Evolutionary conservation across 345 rosid species (phyloP).

Genomic region (Eucalyptus rudis): DNA sequence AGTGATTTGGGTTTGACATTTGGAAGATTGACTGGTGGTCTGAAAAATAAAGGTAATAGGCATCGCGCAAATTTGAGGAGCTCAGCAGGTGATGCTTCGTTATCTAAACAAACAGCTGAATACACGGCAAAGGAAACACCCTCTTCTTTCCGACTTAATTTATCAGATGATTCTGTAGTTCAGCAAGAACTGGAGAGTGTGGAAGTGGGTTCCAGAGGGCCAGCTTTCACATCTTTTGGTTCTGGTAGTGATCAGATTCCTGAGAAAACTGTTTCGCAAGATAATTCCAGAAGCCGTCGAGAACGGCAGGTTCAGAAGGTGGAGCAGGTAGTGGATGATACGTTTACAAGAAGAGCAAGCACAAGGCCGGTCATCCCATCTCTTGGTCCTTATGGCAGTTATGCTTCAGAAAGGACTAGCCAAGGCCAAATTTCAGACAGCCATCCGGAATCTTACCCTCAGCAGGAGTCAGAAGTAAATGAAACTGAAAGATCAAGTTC

Average conservation of each 20-base stretch:
- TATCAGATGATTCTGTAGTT: conserved; percentile 8
- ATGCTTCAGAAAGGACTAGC: conserved; percentile 16
- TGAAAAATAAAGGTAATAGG: conserved; percentile 29
- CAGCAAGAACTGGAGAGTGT: conserved; percentile 9
- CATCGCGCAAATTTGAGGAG: conserved; percentile 32
- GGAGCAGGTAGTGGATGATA: not conserved
- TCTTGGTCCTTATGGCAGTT: conserved; percentile 3
- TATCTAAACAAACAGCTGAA: conserved; percentile 16
- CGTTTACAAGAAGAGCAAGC: not conserved
- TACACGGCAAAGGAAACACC: conserved; percentile 1
- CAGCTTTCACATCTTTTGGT: not conserved
- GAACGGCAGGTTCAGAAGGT: conserved; percentile 4
- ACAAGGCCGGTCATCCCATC: not conserved
- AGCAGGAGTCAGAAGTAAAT: conserved; percentile 5
- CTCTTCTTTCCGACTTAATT: conserved; percentile 3
- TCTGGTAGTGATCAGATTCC: not conserved
- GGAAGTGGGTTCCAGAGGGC: conserved; percentile 3
- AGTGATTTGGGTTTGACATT: conserved; percentile 23
- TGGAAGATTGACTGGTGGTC: conserved; percentile 40
- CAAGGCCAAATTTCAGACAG: conserved; percentile 7
- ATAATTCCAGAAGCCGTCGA: not conserved
- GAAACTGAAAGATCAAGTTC: conserved; percentile 16
- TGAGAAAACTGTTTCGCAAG: not conserved
- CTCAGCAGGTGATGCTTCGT: conserved; percentile 2
- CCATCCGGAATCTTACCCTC: conserved; percentile 5